Base-by-base conservation (phyloP, 2,329 filamentous ascomycete species). In the Nannizziopsis barbatae region DNA sequence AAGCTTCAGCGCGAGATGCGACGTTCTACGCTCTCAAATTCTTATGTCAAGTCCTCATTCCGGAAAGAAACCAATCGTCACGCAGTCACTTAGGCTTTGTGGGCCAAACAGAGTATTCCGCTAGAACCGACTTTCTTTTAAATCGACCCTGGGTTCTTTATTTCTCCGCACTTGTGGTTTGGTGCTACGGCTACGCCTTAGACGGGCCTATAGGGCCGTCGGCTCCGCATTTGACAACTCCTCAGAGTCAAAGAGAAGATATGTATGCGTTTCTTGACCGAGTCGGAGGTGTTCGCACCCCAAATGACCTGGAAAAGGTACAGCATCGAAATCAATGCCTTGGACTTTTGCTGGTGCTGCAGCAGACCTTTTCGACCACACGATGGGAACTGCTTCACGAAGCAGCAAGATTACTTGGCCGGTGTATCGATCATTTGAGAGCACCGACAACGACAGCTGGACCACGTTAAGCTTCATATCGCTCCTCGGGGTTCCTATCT, bases 81-180 rank as follows among this genome's bases (percentile, higher is more conserved):
- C 30, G 69, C 14, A 67, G 42, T 17, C 27, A 46, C 14, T 32
- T 27, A 3, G 35, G 22, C 17, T 49, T 43, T 43, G 32, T 50
- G 17, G 50, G 65, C 11, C 65, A 65, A 14, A 69, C 69, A 3
- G 71, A 75, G 5, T 98, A 96, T 64, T 83, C 81, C 14, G 87
- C 89, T 0, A 79, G 87, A 15, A 85, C 95, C 58, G 92, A 98
- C 58, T 84, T 88, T 46, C 74, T 95, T 1, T 75, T 96, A 51
- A 94, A 96, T 60, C 76, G 92, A 12, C 86, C 90, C 0, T 98
- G 92, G 90, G 88, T 95, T 9, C 72, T 96, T 45, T 98, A 95
- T 66, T 93, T 95, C 61, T 86, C 92, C 0, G 81, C 83, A 0
- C 74, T 98, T 11, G 86, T 95, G 17, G 85, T 96, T 1, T 98